These are phyloP conservation scores for Diaporthe caulivora DNA, from an alignment of 2,329 filamentous ascomycete species.

Conservation along the genomic window DNA sequence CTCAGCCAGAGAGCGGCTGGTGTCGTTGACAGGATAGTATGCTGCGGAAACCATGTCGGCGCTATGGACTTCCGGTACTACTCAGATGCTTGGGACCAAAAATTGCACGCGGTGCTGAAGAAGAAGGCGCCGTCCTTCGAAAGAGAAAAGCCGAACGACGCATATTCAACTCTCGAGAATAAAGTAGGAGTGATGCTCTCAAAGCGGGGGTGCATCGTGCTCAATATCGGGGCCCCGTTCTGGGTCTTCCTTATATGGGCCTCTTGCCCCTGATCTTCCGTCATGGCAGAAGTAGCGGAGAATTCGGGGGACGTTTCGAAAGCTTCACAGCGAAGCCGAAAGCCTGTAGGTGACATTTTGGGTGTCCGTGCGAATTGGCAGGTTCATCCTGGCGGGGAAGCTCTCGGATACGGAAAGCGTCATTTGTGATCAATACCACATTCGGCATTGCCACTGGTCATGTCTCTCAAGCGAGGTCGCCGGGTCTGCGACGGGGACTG, in stretches of 20 bases:
- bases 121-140: neutral
- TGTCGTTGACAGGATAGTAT: conserved; percentile 33
- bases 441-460: neutral
- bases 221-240: neutral
- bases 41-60: conserved; percentile 22
- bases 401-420: conserved; percentile 21
- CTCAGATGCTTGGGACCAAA: neutral
- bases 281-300: neutral
- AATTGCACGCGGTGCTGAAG: neutral
- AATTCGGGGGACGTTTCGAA: neutral
- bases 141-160: neutral
- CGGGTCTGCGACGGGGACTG: neutral
- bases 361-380: neutral
- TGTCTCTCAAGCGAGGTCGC: too few species aligned
- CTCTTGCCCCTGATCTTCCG: conserved; percentile 3
- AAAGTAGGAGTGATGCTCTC: neutral
- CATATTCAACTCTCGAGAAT: neutral
- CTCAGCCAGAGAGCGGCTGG: conserved; percentile 25
- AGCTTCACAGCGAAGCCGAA: conserved; percentile 2
- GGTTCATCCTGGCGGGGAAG: conserved; percentile 17
- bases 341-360: conserved; percentile 8
- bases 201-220: neutral
- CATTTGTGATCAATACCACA: neutral
- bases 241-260: neutral
- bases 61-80: neutral